These are phyloP conservation scores for Phytophthora sp. DNA, from an alignment of 352 stramenopile species.

Conservation along the genomic window DNA sequence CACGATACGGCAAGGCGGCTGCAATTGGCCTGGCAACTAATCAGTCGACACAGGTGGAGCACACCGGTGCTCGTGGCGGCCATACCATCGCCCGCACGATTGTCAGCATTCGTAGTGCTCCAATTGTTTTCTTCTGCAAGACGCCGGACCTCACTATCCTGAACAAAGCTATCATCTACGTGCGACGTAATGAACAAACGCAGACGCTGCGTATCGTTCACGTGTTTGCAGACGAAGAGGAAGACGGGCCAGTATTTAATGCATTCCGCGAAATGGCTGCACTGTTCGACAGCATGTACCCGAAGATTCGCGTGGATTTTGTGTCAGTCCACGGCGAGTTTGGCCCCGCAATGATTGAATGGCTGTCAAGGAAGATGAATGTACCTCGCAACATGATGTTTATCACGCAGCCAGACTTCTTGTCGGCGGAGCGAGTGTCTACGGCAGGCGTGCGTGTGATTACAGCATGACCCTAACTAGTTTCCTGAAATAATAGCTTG, in stretches of 20 bases:
- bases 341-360: constrained; percentile 69
- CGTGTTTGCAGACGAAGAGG: constrained; percentile 44
- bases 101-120: constrained; percentile 51
- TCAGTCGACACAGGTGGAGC: constrained; percentile 13
- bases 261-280: constrained; percentile 50
- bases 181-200: constrained; percentile 87
- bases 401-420: constrained; percentile 77
- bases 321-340: constrained; percentile 59
- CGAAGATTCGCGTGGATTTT: constrained; percentile 80
- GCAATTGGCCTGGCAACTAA: constrained; percentile 9
- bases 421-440: constrained; percentile 62
- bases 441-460: constrained; percentile 76
- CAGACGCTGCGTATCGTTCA: constrained; percentile 87
- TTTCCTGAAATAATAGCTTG: not conserved
- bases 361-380: constrained; percentile 56
- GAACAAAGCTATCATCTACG: constrained; percentile 92
- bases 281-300: constrained; percentile 86
- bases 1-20: constrained; percentile 25
- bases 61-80: constrained; percentile 50
- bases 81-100: constrained; percentile 54
- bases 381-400: constrained; percentile 89
- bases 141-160: constrained; percentile 81
- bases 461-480: constrained; percentile 35
- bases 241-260: constrained; percentile 6
- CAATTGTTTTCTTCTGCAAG: constrained; percentile 92